A percentile compares a stretch with the other conserved stretches of the same genome.
These are phyloP conservation scores for Scheffersomyces parashehatae DNA, from an alignment of 1,139 yeast species.

Conservation along the genomic window DNA sequence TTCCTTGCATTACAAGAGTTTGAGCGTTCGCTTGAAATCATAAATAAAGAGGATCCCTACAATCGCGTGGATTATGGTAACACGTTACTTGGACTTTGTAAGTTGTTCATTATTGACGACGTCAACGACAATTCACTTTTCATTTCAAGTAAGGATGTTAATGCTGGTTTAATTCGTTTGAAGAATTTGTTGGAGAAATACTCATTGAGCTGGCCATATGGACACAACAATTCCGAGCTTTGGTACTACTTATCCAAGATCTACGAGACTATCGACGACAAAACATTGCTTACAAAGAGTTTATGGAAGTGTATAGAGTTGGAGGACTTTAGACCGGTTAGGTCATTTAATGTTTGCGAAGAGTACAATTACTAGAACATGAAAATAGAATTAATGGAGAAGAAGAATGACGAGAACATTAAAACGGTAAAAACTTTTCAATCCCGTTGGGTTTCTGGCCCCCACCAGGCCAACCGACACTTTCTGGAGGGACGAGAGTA, in stretches of 20 bases:
- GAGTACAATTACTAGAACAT: conserved; percentile 7
- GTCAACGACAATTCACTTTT: conserved; percentile 34
- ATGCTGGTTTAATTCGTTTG: conserved; percentile 66
- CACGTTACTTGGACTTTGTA: conserved; percentile 69
- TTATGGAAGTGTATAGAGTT: conserved; percentile 69
- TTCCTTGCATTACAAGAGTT: conserved; percentile 63
- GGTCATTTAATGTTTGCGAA: conserved; percentile 38
- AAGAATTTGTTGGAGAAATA: conserved; percentile 60
- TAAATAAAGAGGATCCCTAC: conserved; percentile 20
- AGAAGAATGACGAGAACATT: too few relatives aligned
- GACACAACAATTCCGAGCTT: conserved; percentile 62
- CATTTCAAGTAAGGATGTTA: conserved; percentile 50
- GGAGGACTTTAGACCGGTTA: conserved; percentile 67
- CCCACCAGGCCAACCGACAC: too few relatives aligned
- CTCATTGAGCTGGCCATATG: conserved; percentile 49
- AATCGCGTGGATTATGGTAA: conserved; percentile 46
- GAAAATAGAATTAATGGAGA: too few relatives aligned
- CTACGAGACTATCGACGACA: conserved; percentile 64
- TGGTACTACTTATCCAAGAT: conserved; percentile 72
- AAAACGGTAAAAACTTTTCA: too few relatives aligned
- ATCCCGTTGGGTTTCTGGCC: too few relatives aligned
- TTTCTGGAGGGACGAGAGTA: too few relatives aligned
- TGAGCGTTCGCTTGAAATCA: conserved; percentile 61
- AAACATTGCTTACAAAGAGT: conserved; percentile 49
- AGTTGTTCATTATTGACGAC: conserved; percentile 51